Percentiles rank a stretch among this genome's conserved stretches.
Evolutionary conservation across 768 basidiomycete species (phyloP).

Genomic region (Pleurotus citrinopileatus): DNA sequence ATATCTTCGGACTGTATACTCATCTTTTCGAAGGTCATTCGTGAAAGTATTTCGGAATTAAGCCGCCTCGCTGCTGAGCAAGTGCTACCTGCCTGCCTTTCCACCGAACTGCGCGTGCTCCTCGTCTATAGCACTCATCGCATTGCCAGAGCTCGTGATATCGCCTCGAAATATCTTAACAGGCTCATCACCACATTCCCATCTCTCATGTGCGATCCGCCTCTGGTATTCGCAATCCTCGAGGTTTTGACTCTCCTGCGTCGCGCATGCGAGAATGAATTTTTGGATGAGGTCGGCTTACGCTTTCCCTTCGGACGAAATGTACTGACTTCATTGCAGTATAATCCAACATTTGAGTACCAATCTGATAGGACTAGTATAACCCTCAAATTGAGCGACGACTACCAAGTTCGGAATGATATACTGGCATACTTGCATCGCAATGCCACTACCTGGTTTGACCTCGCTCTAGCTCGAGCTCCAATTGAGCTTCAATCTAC

Average conservation of each 20-base stretch:
- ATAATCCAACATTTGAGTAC: conserved; percentile 84
- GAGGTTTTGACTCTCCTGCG: conserved; percentile 90
- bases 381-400: conserved; percentile 79
- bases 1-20: conserved; percentile 4
- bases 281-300: conserved; percentile 74
- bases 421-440: conserved; percentile 74
- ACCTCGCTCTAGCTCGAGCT: conserved; percentile 80
- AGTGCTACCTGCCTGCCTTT: conserved; percentile 64
- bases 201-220: conserved; percentile 88
- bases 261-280: conserved; percentile 88
- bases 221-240: conserved; percentile 84
- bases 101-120: conserved; percentile 71
- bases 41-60: conserved; percentile 68
- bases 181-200: conserved; percentile 89
- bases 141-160: conserved; percentile 74
- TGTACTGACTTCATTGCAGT: conserved; percentile 44
- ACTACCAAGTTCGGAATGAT: conserved; percentile 81
- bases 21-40: conserved; percentile 59
- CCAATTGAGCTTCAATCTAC: conserved; percentile 92
- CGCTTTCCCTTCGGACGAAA: background rate
- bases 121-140: conserved; percentile 81
- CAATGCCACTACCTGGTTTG: conserved; percentile 82
- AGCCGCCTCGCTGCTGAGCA: conserved; percentile 78
- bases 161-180: conserved; percentile 82
- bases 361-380: conserved; percentile 74